phyloP scores from a whole-genome alignment of 148 eudicot genomes.

The Hydrangea macrophylla region DNA sequence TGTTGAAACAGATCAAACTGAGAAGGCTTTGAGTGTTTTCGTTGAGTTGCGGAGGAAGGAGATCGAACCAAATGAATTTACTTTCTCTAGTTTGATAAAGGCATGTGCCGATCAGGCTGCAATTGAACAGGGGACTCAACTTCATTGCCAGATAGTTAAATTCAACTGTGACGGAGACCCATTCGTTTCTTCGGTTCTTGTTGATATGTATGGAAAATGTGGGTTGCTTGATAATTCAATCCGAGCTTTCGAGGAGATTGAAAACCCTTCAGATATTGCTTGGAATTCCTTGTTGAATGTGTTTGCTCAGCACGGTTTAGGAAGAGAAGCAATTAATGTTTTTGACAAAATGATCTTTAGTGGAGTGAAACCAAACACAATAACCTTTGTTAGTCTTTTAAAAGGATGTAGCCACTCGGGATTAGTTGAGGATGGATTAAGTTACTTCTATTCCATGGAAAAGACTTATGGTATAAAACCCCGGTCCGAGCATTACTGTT shows the following conservation, averaged over 20 bases:
- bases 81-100: constrained; percentile 45
- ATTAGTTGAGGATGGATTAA: constrained; percentile 42
- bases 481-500: constrained; percentile 41
- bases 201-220: constrained; percentile 54
- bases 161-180: constrained; percentile 26
- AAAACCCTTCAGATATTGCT: constrained; percentile 21
- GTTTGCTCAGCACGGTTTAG: constrained; percentile 45
- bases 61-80: constrained; percentile 43
- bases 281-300: constrained; percentile 42
- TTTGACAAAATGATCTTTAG: constrained; percentile 28
- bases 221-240: constrained; percentile 39
- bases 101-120: constrained; percentile 54
- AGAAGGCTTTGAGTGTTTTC: constrained; percentile 28
- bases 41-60: constrained; percentile 26
- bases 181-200: constrained; percentile 34
- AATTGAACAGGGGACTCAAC: constrained; percentile 47
- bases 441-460: constrained; percentile 40
- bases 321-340: constrained; percentile 26
- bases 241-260: constrained; percentile 24
- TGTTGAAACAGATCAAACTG: constrained; percentile 31
- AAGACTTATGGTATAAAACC: constrained; percentile 35
- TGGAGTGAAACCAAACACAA: constrained; percentile 35
- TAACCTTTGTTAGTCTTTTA: constrained; percentile 43
- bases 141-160: constrained; percentile 43
- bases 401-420: constrained; percentile 62